phyloP scores from a whole-genome alignment of 495 filamentous ascomycete species.

The Filosporella fistucella region DNA sequence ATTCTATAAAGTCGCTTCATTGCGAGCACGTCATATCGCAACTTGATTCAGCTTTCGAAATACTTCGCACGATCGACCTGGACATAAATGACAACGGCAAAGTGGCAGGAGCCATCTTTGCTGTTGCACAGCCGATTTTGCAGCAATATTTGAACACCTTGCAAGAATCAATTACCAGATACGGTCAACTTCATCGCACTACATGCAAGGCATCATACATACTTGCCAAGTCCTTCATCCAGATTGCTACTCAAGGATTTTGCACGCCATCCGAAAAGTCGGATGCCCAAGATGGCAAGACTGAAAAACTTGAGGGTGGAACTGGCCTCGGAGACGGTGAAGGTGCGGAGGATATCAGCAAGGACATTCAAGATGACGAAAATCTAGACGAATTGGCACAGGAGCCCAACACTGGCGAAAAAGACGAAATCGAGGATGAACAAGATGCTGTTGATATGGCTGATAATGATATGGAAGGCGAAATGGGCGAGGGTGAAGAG shows the following conservation, averaged over 20 bases:
- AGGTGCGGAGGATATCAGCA: slow-evolving; percentile 94
- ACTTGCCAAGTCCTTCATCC: slow-evolving; percentile 68
- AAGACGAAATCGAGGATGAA: slow-evolving; percentile 63
- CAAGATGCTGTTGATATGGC: slow-evolving; percentile 94
- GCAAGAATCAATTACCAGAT: slow-evolving; percentile 42
- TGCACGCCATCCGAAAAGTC: slow-evolving; percentile 81
- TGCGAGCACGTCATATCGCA: slow-evolving; percentile 46
- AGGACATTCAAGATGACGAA: slow-evolving; percentile 90
- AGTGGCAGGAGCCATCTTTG: slow-evolving; percentile 55
- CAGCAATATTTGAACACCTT: slow-evolving; percentile 65
- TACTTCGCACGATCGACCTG: slow-evolving; percentile 45
- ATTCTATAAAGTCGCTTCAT: slow-evolving; percentile 53
- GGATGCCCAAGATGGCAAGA: slow-evolving; percentile 55
- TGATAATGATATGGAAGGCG: slow-evolving; percentile 80
- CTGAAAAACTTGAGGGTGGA: slow-evolving; percentile 80
- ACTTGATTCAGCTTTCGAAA: slow-evolving; percentile 43
- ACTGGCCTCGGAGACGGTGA: slow-evolving; percentile 96
- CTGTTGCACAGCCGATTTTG: slow-evolving; percentile 66
- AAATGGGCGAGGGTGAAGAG: slow-evolving; percentile 62
- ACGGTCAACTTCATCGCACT: slow-evolving; percentile 55
- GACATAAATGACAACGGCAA: slow-evolving; percentile 34
- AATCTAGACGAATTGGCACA: slow-evolving; percentile 89
- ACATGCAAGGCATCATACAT: slow-evolving; percentile 70
- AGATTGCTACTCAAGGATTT: slow-evolving; percentile 79
- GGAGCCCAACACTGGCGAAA: slow-evolving; percentile 56